Evolutionary conservation across 1,139 yeast species (phyloP).

Genomic region (Diutina neorugosa): DNA sequence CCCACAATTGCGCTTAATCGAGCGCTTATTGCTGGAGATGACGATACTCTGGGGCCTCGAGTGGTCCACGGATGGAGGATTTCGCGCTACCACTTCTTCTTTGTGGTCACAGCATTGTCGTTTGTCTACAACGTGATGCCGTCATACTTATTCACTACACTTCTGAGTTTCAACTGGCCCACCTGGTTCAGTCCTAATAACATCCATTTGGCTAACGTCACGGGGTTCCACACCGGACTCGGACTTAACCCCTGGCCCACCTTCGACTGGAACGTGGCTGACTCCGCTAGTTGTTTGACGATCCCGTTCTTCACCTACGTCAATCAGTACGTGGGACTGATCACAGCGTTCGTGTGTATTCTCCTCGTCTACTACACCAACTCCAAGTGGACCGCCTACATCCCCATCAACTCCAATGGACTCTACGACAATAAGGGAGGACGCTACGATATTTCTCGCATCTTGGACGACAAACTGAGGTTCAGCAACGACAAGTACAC

Average conservation of each 20-base stretch:
- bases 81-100: constrained; percentile 28
- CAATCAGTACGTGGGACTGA: constrained; percentile 23
- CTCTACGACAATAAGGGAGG: constrained; percentile 24
- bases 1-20: constrained; percentile 30
- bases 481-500: constrained; percentile 20
- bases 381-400: constrained; percentile 27
- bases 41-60: constrained; percentile 9
- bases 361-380: constrained; percentile 23
- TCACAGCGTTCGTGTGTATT: constrained; percentile 22
- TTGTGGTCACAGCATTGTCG: constrained; percentile 19
- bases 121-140: constrained; percentile 35
- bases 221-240: constrained; percentile 27
- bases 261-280: constrained; percentile 30
- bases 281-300: constrained; percentile 22
- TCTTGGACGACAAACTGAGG: constrained; percentile 18
- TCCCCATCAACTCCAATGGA: constrained; percentile 28
- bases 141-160: constrained; percentile 26
- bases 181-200: constrained; percentile 32
- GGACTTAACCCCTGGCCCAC: constrained; percentile 34
- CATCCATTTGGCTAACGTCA: constrained; percentile 26
- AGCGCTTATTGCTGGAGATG: constrained; percentile 16
- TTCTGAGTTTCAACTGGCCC: constrained; percentile 36
- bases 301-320: constrained; percentile 22
- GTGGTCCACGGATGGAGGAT: constrained; percentile 29
- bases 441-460: constrained; percentile 21